Conservation (phyloP, 108 stramenopile species). For the Aureococcus anophagefferens region DNA sequence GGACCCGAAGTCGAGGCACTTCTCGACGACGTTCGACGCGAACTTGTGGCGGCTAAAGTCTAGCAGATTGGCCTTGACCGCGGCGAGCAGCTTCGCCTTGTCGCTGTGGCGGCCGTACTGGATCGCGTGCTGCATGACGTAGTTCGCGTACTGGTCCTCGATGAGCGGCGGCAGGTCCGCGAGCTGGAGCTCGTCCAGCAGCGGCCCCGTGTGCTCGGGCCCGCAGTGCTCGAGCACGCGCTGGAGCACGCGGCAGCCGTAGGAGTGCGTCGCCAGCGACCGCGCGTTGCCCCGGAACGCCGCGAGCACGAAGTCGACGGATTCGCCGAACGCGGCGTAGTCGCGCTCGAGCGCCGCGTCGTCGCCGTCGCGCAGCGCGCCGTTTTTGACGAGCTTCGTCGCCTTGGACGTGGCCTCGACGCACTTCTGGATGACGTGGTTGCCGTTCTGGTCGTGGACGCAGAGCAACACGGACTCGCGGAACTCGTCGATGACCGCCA, state of each 20-base stretch:
- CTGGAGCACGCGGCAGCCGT: slow-evolving; percentile 90
- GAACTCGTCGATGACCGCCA: slow-evolving; percentile 69
- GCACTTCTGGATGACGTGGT: slow-evolving; percentile 94
- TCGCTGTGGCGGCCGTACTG: slow-evolving; percentile 70
- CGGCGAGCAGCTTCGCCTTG: slow-evolving; percentile 57
- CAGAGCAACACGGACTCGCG: slow-evolving; percentile 71
- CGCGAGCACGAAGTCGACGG: slow-evolving; percentile 82
- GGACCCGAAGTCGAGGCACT: slow-evolving; percentile 82
- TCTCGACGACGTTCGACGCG: slow-evolving; percentile 94
- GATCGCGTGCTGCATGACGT: slow-evolving; percentile 81
- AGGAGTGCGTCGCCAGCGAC: slow-evolving; percentile 81
- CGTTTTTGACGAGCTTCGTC: slow-evolving; percentile 38
- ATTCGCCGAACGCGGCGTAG: slow-evolving; percentile 41
- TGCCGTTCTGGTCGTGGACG: slow-evolving; percentile 93
- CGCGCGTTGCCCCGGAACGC: slow-evolving; percentile 71
- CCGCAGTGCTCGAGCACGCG: slow-evolving; percentile 87
- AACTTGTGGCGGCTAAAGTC: slow-evolving; percentile 90
- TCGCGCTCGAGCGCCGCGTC: slow-evolving; percentile 20
- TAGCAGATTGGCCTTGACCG: slow-evolving; percentile 66
- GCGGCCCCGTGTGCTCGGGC: slow-evolving; percentile 51
- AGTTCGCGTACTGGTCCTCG: slow-evolving; percentile 81
- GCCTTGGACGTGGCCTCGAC: slow-evolving; percentile 68
- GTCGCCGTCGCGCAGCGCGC: not conserved
- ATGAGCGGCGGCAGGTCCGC: slow-evolving; percentile 52
- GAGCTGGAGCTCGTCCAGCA: slow-evolving; percentile 49